These are phyloP conservation scores for Glycine latifolia DNA, from an alignment of 306 rosid species.

Conservation along the genomic window DNA sequence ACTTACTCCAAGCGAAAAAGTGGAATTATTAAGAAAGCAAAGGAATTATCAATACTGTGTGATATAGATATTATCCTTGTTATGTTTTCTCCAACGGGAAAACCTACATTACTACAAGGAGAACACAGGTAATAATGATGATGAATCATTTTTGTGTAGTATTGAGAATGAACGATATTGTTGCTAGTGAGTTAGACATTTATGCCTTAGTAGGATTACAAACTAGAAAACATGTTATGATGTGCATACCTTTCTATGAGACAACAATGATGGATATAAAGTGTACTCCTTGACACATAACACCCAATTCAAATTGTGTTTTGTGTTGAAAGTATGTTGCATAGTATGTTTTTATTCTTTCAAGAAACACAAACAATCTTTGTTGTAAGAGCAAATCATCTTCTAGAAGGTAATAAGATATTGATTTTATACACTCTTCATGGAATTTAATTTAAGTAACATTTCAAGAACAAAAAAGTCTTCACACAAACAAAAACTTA, in stretches of 20 bases:
- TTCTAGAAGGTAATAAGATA: conserved; percentile 2
- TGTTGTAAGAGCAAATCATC: not conserved
- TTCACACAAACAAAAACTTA: not conserved
- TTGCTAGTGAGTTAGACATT: conserved; percentile 10
- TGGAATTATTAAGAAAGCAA: conserved; percentile 84
- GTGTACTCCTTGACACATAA: not conserved
- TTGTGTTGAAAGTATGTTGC: not conserved
- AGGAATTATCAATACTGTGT: conserved; percentile 74
- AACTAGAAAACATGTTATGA: not conserved
- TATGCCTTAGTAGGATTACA: conserved; percentile 11
- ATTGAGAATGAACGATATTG: not conserved
- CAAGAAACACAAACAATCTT: not conserved
- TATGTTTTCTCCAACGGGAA: conserved; percentile 87
- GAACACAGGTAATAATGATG: conserved; percentile 63
- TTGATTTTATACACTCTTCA: not conserved
- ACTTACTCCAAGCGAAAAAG: conserved; percentile 75
- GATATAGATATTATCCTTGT: conserved; percentile 73
- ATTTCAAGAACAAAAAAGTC: not conserved
- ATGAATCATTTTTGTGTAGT: not conserved
- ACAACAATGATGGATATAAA: not conserved
- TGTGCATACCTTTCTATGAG: conserved; percentile 9
- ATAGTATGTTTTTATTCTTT: conserved; percentile 15
- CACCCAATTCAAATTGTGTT: conserved; percentile 2
- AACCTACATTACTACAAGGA: conserved; percentile 70
- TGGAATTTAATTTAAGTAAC: conserved; percentile 5